These are phyloP conservation scores for Flammula alnicola DNA, from an alignment of 1,284 basidiomycete species.

Conservation along the genomic window DNA sequence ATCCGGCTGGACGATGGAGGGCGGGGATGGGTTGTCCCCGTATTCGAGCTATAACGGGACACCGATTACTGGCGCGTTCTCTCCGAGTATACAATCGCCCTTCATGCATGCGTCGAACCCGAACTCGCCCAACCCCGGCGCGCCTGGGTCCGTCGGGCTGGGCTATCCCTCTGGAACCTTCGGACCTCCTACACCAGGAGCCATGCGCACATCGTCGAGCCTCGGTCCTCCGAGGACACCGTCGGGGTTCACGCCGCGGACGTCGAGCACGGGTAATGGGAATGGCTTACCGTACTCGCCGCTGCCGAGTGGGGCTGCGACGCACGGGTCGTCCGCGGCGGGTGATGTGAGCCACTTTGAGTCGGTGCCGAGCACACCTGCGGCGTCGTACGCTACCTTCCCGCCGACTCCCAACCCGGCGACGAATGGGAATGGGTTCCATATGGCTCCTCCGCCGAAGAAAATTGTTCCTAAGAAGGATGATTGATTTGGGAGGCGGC, in stretches of 20 bases:
- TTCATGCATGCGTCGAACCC: conserved; percentile 4
- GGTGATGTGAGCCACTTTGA: too few relatives aligned
- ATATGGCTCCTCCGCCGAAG: conserved; percentile 21
- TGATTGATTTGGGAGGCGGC: too few relatives aligned
- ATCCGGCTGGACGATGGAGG: conserved; percentile 38
- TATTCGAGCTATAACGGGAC: conserved; percentile 23
- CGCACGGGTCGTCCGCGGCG: too few relatives aligned
- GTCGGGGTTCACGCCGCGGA: conserved; percentile 2
- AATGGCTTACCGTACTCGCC: conserved; percentile 2
- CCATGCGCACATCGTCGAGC: conserved; percentile 3
- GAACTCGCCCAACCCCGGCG: neutral
- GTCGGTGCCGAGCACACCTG: conserved; percentile 18
- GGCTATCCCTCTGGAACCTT: too few relatives aligned
- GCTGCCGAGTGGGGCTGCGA: conserved; percentile 7
- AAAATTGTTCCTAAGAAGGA: conserved; percentile 22
- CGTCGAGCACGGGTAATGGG: conserved; percentile 1
- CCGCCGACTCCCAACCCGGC: conserved; percentile 21
- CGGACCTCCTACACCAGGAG: conserved; percentile 15
- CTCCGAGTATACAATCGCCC: too few relatives aligned
- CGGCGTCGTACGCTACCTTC: conserved; percentile 21
- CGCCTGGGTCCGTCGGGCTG: conserved; percentile 9
- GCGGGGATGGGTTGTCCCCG: conserved; percentile 16
- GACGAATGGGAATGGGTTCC: conserved; percentile 22
- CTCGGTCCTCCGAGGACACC: conserved; percentile 17
- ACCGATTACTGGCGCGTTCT: conserved; percentile 19